Percentiles rank a stretch among this genome's conserved stretches.
These are phyloP conservation scores for Begonia masoniana DNA, from an alignment of 306 rosid genomes.

Conservation along the genomic window DNA sequence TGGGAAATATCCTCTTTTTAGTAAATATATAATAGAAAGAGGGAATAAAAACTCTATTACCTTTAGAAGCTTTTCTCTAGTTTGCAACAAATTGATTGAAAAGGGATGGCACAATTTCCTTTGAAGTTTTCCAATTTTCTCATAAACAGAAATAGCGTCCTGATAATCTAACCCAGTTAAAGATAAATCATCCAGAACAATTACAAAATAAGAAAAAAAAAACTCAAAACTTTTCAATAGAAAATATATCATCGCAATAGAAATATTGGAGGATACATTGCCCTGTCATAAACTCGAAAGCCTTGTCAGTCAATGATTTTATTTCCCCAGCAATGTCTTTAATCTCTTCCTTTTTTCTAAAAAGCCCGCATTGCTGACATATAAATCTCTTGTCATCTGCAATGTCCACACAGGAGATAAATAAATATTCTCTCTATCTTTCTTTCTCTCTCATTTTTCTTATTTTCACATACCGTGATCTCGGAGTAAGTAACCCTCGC, in stretches of 20 bases:
- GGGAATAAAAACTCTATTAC: conserved; percentile 20
- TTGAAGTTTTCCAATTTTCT: conserved; percentile 55
- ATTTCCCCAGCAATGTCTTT: conserved; percentile 42
- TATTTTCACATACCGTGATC: conserved; percentile 45
- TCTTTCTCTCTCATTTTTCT: conserved; percentile 5
- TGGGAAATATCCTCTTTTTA: background rate
- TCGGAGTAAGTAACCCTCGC: conserved; percentile 72
- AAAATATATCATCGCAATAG: background rate
- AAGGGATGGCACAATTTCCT: conserved; percentile 48
- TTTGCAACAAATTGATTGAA: conserved; percentile 63
- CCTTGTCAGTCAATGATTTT: conserved; percentile 42
- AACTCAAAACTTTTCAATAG: background rate
- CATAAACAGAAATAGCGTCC: conserved; percentile 33
- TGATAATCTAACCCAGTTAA: conserved; percentile 49
- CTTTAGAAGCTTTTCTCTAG: conserved; percentile 70
- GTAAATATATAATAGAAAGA: background rate
- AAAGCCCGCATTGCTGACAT: conserved; percentile 66
- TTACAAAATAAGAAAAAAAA: background rate
- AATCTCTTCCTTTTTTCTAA: conserved; percentile 59
- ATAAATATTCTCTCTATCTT: background rate
- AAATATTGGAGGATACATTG: conserved; percentile 50
- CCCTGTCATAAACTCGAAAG: conserved; percentile 20
- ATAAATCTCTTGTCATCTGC: conserved; percentile 57
- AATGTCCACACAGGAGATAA: conserved; percentile 6
- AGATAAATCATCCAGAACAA: conserved; percentile 22